Conservation (phyloP, 768 basidiomycete genomes). For the Rhizopogon salebrosus region DNA sequence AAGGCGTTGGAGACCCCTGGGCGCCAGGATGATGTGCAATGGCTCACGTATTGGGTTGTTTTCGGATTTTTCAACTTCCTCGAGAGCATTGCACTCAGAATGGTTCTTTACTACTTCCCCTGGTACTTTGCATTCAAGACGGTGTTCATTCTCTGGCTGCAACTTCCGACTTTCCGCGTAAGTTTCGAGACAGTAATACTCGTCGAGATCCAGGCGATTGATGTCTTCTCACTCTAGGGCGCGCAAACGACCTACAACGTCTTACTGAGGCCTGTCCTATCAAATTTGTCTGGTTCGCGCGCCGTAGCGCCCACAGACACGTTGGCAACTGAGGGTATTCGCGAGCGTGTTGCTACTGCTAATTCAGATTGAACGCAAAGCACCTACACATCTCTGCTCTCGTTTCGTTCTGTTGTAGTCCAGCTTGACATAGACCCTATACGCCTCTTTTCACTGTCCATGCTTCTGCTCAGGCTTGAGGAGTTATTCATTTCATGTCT, state of each 20-base stretch:
- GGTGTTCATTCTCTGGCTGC: conserved; percentile 86
- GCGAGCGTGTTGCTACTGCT: conserved; percentile 38
- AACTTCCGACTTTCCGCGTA: conserved; percentile 80
- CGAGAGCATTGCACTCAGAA: conserved; percentile 77
- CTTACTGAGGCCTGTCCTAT: conserved; percentile 76
- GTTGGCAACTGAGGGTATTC: conserved; percentile 43
- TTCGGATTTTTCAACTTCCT: conserved; percentile 93
- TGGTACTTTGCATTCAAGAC: conserved; percentile 97
- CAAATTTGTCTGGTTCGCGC: conserved; percentile 48
- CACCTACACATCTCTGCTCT: background rate
- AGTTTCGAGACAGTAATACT: conserved; percentile 27
- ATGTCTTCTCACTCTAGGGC: conserved; percentile 47
- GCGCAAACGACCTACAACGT: conserved; percentile 77
- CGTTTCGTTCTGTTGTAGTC: conserved; percentile 3
- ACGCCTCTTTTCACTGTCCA: background rate
- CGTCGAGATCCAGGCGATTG: background rate
- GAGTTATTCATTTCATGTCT: conserved; percentile 2
- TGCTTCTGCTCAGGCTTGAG: background rate
- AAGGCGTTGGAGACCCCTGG: conserved; percentile 88
- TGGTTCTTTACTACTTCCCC: conserved; percentile 88
- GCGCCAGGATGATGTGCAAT: conserved; percentile 83
- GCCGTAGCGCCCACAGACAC: conserved; percentile 44
- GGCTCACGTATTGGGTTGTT: conserved; percentile 97
- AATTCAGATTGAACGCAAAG: conserved; percentile 23
- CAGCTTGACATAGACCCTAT: conserved; percentile 5